Conservation (phyloP, 345 rosid genomes). For the Odontarrhena argentea region DNA sequence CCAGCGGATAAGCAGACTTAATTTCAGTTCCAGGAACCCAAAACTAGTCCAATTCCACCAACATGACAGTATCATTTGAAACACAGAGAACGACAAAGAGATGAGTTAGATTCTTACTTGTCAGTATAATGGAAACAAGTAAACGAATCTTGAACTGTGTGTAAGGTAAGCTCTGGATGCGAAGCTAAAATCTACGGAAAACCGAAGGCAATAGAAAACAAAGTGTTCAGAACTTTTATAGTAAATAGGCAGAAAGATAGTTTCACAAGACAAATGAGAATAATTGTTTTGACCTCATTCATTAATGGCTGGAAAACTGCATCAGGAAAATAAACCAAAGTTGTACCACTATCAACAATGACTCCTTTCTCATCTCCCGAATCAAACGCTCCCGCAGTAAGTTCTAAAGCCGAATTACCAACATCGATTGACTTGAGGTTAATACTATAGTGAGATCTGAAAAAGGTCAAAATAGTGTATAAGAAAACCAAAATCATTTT, state of each 20-base stretch:
- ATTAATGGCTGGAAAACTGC: slow-evolving; percentile 56
- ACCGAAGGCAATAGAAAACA: not conserved
- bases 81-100: not conserved
- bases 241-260: not conserved
- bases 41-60: slow-evolving; percentile 6
- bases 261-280: not conserved
- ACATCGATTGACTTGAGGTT: slow-evolving; percentile 68
- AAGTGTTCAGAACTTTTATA: slow-evolving; percentile 17
- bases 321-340: slow-evolving; percentile 81
- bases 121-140: slow-evolving; percentile 56
- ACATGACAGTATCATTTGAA: not conserved
- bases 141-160: slow-evolving; percentile 62
- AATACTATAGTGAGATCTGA: slow-evolving; percentile 88
- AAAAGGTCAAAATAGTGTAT: slow-evolving; percentile 15
- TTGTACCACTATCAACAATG: slow-evolving; percentile 92
- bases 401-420: slow-evolving; percentile 51
- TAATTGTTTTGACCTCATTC: slow-evolving; percentile 47
- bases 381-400: slow-evolving; percentile 57
- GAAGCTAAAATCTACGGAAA: slow-evolving; percentile 50
- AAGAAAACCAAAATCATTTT: not conserved
- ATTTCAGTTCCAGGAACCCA: not conserved
- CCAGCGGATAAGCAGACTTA: not conserved
- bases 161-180: slow-evolving; percentile 58
- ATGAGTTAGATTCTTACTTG: slow-evolving; percentile 52
- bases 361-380: slow-evolving; percentile 61